Conservation (phyloP, 1,284 basidiomycete species). For the Apiotrichum porosum region DNA sequence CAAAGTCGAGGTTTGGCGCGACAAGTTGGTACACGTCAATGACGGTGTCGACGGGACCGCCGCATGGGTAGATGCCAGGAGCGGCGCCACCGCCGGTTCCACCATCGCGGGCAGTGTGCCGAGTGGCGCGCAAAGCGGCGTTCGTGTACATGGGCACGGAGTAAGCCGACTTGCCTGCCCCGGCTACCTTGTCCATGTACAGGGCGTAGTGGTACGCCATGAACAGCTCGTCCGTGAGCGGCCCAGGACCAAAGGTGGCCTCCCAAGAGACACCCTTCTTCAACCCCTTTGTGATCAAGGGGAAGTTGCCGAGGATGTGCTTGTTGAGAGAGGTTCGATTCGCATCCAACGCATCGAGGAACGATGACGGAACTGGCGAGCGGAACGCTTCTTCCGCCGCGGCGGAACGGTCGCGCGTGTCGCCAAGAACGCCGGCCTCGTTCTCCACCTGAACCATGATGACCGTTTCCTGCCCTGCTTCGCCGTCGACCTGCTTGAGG, state of each 20-base stretch:
- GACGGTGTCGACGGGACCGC: slow-evolving; percentile 14
- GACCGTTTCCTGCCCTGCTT: slow-evolving; percentile 14
- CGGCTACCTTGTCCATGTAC: slow-evolving; percentile 10
- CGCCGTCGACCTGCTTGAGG: slow-evolving; percentile 10
- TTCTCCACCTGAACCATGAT: slow-evolving; percentile 21
- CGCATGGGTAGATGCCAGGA: slow-evolving; percentile 15
- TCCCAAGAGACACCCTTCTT: neutral
- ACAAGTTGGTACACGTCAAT: slow-evolving; percentile 10
- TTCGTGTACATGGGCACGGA: slow-evolving; percentile 15
- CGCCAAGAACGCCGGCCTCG: slow-evolving; percentile 12
- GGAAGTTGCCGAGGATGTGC: neutral
- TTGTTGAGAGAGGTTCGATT: neutral
- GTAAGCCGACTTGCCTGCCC: slow-evolving; percentile 8
- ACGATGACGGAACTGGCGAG: neutral
- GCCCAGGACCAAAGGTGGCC: slow-evolving; percentile 3
- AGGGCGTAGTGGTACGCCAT: slow-evolving; percentile 21
- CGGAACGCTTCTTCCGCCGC: slow-evolving; percentile 5
- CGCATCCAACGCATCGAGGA: neutral
- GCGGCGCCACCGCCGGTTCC: slow-evolving; percentile 2
- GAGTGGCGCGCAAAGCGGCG: slow-evolving; percentile 4
- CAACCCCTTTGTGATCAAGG: neutral
- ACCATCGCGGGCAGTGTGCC: neutral
- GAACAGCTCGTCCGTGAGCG: slow-evolving; percentile 16
- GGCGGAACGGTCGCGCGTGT: slow-evolving; percentile 9
- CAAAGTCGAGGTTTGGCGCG: slow-evolving; percentile 4